phyloP scores from a whole-genome alignment of 2,329 filamentous ascomycete species.

The Cladobotryum protrusum region DNA sequence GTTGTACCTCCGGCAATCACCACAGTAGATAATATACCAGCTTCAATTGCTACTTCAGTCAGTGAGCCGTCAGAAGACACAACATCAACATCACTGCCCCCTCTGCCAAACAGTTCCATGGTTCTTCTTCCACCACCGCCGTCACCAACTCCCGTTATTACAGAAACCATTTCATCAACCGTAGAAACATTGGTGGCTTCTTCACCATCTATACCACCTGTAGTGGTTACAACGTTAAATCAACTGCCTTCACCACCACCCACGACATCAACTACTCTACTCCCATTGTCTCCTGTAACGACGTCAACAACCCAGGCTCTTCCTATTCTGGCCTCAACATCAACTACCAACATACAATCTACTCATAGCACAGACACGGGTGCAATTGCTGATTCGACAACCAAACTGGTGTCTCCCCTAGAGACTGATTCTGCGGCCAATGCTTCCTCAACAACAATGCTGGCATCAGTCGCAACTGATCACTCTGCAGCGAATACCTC shows the following conservation, averaged over 20 bases:
- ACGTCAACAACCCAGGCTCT: background rate
- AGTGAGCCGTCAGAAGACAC: background rate
- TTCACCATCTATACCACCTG: background rate
- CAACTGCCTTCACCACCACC: background rate
- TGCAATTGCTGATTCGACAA: background rate
- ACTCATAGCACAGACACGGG: background rate
- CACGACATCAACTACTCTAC: background rate
- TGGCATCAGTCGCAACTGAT: background rate
- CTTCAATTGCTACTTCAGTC: slow-evolving; percentile 1
- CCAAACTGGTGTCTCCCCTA: background rate
- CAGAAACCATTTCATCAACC: too few species aligned
- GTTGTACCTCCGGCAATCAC: background rate
- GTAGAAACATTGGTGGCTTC: background rate
- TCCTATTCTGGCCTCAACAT: background rate
- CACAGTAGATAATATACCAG: background rate
- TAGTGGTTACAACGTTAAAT: background rate
- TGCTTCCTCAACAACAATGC: background rate
- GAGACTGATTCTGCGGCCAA: background rate
- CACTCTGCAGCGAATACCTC: background rate
- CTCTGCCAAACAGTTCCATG: background rate
- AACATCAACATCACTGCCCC: background rate
- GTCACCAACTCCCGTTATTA: background rate
- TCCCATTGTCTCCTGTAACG: background rate
- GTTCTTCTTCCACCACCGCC: background rate
- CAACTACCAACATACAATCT: background rate